These are phyloP conservation scores for Pneumocystis jirovecii DNA, from an alignment of 1,139 yeast species.

Conservation along the genomic window DNA sequence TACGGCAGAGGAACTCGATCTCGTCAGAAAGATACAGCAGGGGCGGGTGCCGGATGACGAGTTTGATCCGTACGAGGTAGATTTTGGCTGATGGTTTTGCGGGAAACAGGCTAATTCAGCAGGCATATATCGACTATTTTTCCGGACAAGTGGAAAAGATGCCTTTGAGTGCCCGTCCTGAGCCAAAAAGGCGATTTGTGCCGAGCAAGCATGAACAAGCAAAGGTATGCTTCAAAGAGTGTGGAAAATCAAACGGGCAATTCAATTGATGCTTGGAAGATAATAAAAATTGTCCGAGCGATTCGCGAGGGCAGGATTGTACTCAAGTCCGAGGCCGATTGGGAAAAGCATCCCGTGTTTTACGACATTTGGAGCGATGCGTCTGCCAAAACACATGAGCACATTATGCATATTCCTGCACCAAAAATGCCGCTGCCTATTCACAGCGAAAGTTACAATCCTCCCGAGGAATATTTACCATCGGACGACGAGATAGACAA, in stretches of 20 bases:
- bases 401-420: constrained; percentile 82
- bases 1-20: constrained; percentile 76
- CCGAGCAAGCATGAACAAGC: constrained; percentile 83
- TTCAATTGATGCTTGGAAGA: constrained; percentile 24
- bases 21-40: constrained; percentile 70
- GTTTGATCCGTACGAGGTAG: constrained; percentile 76
- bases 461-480: constrained; percentile 85
- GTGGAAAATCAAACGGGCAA: background rate
- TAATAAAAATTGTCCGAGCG: constrained; percentile 91
- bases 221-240: background rate
- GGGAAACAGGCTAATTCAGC: background rate
- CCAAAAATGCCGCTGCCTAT: constrained; percentile 95
- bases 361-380: constrained; percentile 79
- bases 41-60: constrained; percentile 72
- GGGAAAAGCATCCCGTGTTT: constrained; percentile 21
- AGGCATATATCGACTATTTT: constrained; percentile 72
- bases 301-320: constrained; percentile 90
- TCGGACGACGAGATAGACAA: constrained; percentile 60
- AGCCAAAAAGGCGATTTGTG: constrained; percentile 90
- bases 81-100: constrained; percentile 21
- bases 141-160: constrained; percentile 70
- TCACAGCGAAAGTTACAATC: constrained; percentile 89
- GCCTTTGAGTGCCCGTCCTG: constrained; percentile 89
- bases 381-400: constrained; percentile 34
- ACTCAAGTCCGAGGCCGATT: constrained; percentile 46